Evolutionary conservation across 768 basidiomycete species (phyloP).

Genomic region (Boletus barrowsii): DNA sequence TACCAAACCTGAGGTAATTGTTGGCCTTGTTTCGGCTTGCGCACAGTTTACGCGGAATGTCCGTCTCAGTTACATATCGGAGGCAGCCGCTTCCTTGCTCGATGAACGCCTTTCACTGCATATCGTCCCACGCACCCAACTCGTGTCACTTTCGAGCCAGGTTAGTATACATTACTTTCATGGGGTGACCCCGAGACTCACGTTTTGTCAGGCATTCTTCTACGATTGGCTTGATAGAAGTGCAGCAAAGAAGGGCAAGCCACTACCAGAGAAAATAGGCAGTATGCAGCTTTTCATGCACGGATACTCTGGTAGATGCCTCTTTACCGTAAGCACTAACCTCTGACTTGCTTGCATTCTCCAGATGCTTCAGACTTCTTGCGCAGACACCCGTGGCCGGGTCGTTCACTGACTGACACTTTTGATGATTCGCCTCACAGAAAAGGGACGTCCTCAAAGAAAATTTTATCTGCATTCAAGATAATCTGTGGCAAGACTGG

Average conservation of each 20-base stretch:
- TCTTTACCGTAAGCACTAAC: neutral
- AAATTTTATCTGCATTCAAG: conserved; percentile 63
- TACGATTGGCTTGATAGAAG: conserved; percentile 89
- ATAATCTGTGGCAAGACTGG: conserved; percentile 86
- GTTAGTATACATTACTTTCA: conserved; percentile 27
- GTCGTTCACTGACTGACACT: conserved; percentile 77
- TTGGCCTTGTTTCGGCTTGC: neutral
- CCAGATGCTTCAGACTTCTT: conserved; percentile 88
- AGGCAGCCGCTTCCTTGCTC: conserved; percentile 83
- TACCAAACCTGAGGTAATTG: conserved; percentile 78
- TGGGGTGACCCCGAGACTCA: neutral
- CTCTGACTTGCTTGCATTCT: neutral
- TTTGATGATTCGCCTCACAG: conserved; percentile 83
- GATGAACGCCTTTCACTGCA: conserved; percentile 70
- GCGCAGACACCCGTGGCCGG: conserved; percentile 84
- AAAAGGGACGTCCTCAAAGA: conserved; percentile 65
- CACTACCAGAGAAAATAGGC: conserved; percentile 83
- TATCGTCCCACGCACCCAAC: conserved; percentile 83
- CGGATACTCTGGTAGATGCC: conserved; percentile 63
- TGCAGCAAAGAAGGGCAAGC: conserved; percentile 79
- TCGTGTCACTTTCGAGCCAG: conserved; percentile 79
- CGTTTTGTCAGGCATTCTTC: conserved; percentile 67
- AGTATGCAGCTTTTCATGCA: conserved; percentile 88
- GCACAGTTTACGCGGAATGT: neutral
- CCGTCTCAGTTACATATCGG: conserved; percentile 70